These are phyloP conservation scores for Fusarium newnesense DNA, from an alignment of 2,329 filamentous ascomycete species.

Conservation along the genomic window DNA sequence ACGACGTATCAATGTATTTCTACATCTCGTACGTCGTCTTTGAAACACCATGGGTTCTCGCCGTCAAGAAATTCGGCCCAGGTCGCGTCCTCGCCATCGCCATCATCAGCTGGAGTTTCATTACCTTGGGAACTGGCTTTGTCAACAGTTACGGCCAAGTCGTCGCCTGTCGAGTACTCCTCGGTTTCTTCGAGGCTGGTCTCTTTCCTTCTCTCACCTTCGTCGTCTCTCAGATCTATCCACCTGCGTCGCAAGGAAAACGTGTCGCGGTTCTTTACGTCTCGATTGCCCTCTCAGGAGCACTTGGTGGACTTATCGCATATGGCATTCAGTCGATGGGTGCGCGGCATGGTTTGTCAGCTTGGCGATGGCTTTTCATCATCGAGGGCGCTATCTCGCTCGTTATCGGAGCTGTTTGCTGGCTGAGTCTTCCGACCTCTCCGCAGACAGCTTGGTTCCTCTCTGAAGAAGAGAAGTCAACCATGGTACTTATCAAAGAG, in stretches of 20 bases:
- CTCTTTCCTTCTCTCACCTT: conserved; percentile 47
- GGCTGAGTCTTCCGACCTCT: conserved; percentile 57
- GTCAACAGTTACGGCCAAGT: conserved; percentile 42
- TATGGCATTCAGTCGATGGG: conserved; percentile 54
- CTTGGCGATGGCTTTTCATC: conserved; percentile 64
- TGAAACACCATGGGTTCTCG: conserved; percentile 46
- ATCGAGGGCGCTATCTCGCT: conserved; percentile 54
- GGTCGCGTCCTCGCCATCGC: conserved; percentile 42
- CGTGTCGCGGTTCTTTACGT: conserved; percentile 47
- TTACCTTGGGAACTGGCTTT: conserved; percentile 48
- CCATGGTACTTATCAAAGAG: conserved; percentile 42
- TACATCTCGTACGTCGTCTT: conserved; percentile 49
- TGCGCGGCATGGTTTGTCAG: conserved; percentile 54
- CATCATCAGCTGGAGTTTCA: conserved; percentile 48
- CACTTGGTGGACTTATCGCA: conserved; percentile 45
- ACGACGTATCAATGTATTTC: conserved; percentile 45
- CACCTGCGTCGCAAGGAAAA: conserved; percentile 40
- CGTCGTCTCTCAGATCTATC: conserved; percentile 10
- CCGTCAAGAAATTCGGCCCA: conserved; percentile 47
- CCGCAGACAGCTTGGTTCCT: conserved; percentile 58
- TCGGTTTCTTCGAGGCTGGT: conserved; percentile 51
- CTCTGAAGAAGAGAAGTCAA: conserved; percentile 50
- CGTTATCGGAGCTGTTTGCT: conserved; percentile 42
- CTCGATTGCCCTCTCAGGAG: conserved; percentile 46
- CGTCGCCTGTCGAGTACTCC: conserved; percentile 45